Base-by-base conservation (phyloP, 2,329 filamentous ascomycete genomes). In the Epichloe amarillans region DNA sequence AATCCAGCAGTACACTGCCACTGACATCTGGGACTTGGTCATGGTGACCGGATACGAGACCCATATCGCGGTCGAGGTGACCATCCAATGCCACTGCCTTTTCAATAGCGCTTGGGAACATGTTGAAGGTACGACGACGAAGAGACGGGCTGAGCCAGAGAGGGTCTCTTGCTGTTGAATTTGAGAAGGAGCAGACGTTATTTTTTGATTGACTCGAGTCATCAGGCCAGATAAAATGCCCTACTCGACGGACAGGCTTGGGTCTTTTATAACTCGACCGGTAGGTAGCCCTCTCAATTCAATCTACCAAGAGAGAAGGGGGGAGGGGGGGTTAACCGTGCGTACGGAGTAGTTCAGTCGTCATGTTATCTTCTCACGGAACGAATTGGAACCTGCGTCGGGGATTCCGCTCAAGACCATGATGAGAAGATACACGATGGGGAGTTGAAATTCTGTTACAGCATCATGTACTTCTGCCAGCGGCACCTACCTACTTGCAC, bases 91-190 rank as follows among this genome's bases (percentile, higher is more conserved):
- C 36, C 4, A 52, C 23, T 15, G 52, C 17, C 26, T 50, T 50
- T 33, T 54, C 50, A 36, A 54, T 47, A 19, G 30, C 50, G n/a
- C 46, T 50, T 15, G 52, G 52, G 26, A 50, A 33, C 52, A 54
- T 54, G n/a, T 35, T 52, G 39, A 41, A 36, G 12, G 15, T 11
- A 12, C 8, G 14, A 19, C 11, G n/a, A 14, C 12, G 30, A 7
- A 38, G 38, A 33, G 12, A 47, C 46, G 15, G 46, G 30, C 12
- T 4, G 19, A 1, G 2, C 15, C 17, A 41, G 11, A 3, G 7
- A 21, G 5, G 23, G 26, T 4, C 4, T 46, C 17, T 15, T 36
- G 33, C 19, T 21, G 1, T 17, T 46, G 30, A 11, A 23, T 23
- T n/a, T 14, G 23, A 2, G 19, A 6, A 17, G 7, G 35, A 46